phyloP scores from a whole-genome alignment of 306 rosid genomes.

The Fragaria nilgerrensis region DNA sequence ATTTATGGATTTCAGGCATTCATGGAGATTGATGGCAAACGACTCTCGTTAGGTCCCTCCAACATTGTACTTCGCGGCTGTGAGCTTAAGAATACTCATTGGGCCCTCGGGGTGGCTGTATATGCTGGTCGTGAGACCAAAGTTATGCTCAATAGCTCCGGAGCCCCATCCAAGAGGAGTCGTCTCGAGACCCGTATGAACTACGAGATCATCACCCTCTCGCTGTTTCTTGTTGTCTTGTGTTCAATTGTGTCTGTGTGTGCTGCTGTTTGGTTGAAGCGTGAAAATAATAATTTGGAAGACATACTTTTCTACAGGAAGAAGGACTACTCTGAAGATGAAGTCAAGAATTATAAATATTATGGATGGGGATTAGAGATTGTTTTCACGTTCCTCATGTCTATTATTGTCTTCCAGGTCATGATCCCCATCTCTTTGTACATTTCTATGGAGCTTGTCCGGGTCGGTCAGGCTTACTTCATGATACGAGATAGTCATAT shows the following conservation, averaged over 20 bases:
- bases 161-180: conserved; percentile 97
- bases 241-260: conserved; percentile 66
- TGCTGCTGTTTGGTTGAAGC: conserved; percentile 79
- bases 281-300: conserved; percentile 46
- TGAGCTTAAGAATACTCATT: conserved; percentile 78
- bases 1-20: conserved; percentile 86
- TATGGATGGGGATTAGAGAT: conserved; percentile 77
- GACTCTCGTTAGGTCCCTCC: conserved; percentile 86
- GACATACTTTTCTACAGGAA: conserved; percentile 66
- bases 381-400: conserved; percentile 83
- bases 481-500: conserved; percentile 71
- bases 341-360: conserved; percentile 46
- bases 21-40: conserved; percentile 75
- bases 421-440: conserved; percentile 96
- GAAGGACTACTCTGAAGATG: conserved; percentile 32
- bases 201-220: conserved; percentile 74
- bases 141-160: conserved; percentile 88
- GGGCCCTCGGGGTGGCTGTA: conserved; percentile 85
- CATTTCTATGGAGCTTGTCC: conserved; percentile 96
- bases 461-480: conserved; percentile 91
- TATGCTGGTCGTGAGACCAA: conserved; percentile 92
- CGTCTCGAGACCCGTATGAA: conserved; percentile 91
- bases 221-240: conserved; percentile 64
- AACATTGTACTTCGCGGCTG: conserved; percentile 89
- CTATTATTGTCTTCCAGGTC: conserved; percentile 86